Conservation (phyloP, 495 filamentous ascomycete species). For the Chaetomidium leptoderma region DNA sequence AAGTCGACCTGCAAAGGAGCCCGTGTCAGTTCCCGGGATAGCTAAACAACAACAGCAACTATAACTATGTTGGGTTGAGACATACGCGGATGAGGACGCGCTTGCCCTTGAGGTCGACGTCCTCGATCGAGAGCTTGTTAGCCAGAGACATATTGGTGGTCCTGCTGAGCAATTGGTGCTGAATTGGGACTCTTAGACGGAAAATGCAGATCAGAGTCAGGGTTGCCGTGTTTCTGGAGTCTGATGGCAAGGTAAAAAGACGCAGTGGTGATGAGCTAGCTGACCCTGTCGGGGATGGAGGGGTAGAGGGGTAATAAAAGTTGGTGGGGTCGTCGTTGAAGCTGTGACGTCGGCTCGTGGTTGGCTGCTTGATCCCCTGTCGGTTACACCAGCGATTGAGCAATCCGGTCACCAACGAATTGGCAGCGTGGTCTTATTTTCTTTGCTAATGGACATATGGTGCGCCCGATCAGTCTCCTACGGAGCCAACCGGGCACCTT, state of each 20-base stretch:
- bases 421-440: neutral
- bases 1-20: conserved; percentile 76
- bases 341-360: conserved; percentile 33
- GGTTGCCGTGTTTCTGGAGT: neutral
- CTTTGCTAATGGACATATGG: neutral
- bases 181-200: neutral
- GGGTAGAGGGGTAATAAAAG: conserved; percentile 28
- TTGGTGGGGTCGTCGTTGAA: conserved; percentile 23
- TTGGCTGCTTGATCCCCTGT: conserved; percentile 21
- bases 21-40: conserved; percentile 16
- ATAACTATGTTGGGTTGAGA: conserved; percentile 9
- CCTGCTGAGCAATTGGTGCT: conserved; percentile 17
- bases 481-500: no score
- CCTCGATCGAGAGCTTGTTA: conserved; percentile 94
- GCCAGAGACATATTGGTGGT: conserved; percentile 82
- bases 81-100: conserved; percentile 92
- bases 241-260: conserved; percentile 24
- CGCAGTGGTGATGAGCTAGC: conserved; percentile 20
- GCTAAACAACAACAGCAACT: neutral
- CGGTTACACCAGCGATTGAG: conserved; percentile 11
- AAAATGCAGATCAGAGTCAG: neutral
- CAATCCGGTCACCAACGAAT: conserved; percentile 7
- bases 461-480: no score
- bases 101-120: conserved; percentile 96
- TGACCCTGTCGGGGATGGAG: conserved; percentile 23